phyloP scores from a whole-genome alignment of 768 basidiomycete genomes.

The Dacryopinax spathularia region DNA sequence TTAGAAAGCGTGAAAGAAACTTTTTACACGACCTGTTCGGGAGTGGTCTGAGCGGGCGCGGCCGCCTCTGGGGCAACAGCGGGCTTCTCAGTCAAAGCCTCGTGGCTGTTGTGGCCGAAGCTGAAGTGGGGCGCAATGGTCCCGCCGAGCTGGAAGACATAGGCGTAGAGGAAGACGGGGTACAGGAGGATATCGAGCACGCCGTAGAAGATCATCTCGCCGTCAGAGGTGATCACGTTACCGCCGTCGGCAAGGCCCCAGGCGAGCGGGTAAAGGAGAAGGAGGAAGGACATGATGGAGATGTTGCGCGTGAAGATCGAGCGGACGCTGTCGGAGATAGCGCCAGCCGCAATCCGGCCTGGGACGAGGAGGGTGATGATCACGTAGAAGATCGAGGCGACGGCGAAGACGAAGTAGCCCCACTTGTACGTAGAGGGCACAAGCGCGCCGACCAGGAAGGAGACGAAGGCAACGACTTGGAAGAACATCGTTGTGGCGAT shows the following conservation, averaged over 20 bases:
- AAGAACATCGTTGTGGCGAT: slow-evolving; percentile 37
- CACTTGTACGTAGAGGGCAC: too few relatives aligned
- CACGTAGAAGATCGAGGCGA: slow-evolving; percentile 37
- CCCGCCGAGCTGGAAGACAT: slow-evolving; percentile 18
- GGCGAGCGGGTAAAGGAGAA: slow-evolving; percentile 41
- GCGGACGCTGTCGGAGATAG: slow-evolving; percentile 19
- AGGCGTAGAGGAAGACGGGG: slow-evolving; percentile 25
- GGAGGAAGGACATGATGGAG: slow-evolving; percentile 37
- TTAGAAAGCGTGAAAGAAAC: too few relatives aligned
- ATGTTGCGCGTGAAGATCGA: slow-evolving; percentile 26
- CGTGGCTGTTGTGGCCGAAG: too few relatives aligned
- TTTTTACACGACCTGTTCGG: too few relatives aligned
- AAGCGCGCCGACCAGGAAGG: slow-evolving; percentile 41
- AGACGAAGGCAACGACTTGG: slow-evolving; percentile 35
- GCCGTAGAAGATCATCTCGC: slow-evolving; percentile 45
- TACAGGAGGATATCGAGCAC: too few relatives aligned
- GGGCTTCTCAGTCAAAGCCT: too few relatives aligned
- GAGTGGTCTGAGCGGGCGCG: too few relatives aligned
- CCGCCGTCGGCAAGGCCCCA: slow-evolving; percentile 43
- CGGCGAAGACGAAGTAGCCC: slow-evolving; percentile 36
- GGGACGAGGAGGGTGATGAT: slow-evolving; percentile 25
- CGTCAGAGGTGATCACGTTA: slow-evolving; percentile 35
- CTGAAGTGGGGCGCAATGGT: too few relatives aligned
- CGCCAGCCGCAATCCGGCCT: slow-evolving; percentile 17
- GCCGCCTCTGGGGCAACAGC: too few relatives aligned